Evolutionary conservation across 202 grass and related monocot genomes (phyloP), one percentile per base, ranked within the genome.

Genomic region (Cymbopogon flexuosus): DNA sequence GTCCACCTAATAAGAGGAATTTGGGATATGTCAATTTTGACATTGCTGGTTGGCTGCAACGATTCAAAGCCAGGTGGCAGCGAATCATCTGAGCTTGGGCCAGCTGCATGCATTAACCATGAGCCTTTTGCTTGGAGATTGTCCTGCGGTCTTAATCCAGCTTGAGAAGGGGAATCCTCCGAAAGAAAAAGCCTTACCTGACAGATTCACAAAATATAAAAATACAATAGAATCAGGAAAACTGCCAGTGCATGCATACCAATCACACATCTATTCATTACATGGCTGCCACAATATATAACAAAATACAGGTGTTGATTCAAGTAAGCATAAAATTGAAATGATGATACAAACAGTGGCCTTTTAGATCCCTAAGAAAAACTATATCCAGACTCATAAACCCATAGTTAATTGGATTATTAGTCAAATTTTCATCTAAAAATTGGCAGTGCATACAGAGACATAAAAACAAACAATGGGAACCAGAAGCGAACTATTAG

Each of bases 111-210:
- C 75, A 83, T 75, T 73, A 92, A 85, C 85, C 86, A 99, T 81
- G 96, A 89, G 62, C 88, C 89, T 91, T 96, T 99, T 87, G 92
- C 90, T 83, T 99, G 92, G 64, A 99, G 96, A 88, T 96, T 86
- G 72, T 96, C 90, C 83, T 99, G 92, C 8, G 88, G 45, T 70
- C 90, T 88, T 72, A 91, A 79, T 75, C 92, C 90, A 68, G 90
- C 91, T 69, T 93, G 85, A 72, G 82, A 84, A 54, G 96, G 96
- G 33, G 96, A 90, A 87, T 99, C 96, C 62, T 99, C 96, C 11
- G 96, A 89, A 30, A 99, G 79, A 67, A 96, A 99, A 58, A 99
- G 87, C 63, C 90, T 85, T 86, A 99, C 90, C 96, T 99, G 84
- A 79, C 6, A 89, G 7, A 78, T 89, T 86, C 24, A 62, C 22